Percentiles rank a stretch among this genome's conserved stretches.
Evolutionary conservation across 202 grass and related monocot species (phyloP).

Genomic region (Carex arenaria): DNA sequence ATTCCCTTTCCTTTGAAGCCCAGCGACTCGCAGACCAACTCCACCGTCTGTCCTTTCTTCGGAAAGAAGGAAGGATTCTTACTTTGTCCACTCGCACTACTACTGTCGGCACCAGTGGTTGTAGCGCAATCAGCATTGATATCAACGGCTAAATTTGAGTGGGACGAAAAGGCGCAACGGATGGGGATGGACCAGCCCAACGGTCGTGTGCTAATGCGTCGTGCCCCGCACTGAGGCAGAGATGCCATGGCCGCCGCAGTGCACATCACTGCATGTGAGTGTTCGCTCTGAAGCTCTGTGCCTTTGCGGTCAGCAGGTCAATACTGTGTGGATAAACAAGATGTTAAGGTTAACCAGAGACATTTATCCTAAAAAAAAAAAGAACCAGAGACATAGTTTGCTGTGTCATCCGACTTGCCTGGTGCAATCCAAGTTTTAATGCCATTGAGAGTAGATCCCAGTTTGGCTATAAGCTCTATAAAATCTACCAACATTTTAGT

Average conservation of each 20-base stretch:
- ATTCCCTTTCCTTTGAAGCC: slow-evolving; percentile 90
- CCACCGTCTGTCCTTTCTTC: slow-evolving; percentile 69
- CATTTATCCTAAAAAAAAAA: no score
- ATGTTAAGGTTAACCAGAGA: no score
- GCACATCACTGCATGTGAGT: neutral
- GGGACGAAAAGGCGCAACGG: slow-evolving; percentile 28
- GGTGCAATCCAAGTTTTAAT: no score
- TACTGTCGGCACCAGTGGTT: neutral
- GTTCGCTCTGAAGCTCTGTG: neutral
- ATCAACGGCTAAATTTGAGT: slow-evolving; percentile 27
- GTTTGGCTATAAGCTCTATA: no score
- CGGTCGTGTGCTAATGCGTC: slow-evolving; percentile 30
- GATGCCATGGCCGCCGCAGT: slow-evolving; percentile 40
- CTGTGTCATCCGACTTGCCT: no score
- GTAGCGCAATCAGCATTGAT: slow-evolving; percentile 4
- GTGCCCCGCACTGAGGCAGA: slow-evolving; percentile 47
- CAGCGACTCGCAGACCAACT: slow-evolving; percentile 83
- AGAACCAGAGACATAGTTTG: no score
- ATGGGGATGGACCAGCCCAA: slow-evolving; percentile 28
- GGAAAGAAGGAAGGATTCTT: slow-evolving; percentile 46
- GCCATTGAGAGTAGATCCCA: no score
- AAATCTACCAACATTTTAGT: no score
- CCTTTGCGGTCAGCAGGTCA: slow-evolving; percentile 1
- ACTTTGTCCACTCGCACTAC: slow-evolving; percentile 15
- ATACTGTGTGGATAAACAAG: neutral